phyloP scores from a whole-genome alignment of 805 yeast genomes.

The Monosporozyma yasuniensis region DNA sequence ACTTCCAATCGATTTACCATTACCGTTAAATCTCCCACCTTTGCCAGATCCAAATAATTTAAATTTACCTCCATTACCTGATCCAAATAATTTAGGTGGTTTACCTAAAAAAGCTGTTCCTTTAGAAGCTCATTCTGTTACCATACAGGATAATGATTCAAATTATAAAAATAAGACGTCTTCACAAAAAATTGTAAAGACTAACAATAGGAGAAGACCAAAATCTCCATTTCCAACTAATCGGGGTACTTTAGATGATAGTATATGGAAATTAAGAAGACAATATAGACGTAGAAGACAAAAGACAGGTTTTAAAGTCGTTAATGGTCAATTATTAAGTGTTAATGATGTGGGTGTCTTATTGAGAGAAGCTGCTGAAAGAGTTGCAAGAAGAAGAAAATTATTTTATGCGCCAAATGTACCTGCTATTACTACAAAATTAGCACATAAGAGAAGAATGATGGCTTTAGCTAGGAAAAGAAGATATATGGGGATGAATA shows the following conservation, averaged over 20 bases:
- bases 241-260: neutral
- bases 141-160: too few relatives aligned
- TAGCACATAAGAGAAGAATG: neutral
- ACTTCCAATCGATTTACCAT: neutral
- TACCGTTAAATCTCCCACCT: neutral
- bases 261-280: neutral
- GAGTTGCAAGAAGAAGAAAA: neutral
- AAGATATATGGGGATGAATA: neutral
- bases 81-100: neutral
- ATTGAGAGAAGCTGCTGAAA: slow-evolving; percentile 12
- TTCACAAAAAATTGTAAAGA: too few relatives aligned
- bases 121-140: neutral
- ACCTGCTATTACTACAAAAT: neutral
- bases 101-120: too few relatives aligned
- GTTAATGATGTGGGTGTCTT: slow-evolving; percentile 18
- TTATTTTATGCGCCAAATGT: neutral
- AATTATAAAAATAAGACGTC: neutral
- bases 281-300: neutral
- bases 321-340: slow-evolving; percentile 22
- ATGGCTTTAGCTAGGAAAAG: neutral
- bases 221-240: neutral
- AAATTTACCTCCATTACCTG: too few relatives aligned
- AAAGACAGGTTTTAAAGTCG: slow-evolving; percentile 16
- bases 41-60: neutral
- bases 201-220: neutral